A percentile compares a stretch with the other conserved stretches of the same genome.
phyloP scores from a whole-genome alignment of 2,329 filamentous ascomycete species.

The Curvularia hawaiiensis region DNA sequence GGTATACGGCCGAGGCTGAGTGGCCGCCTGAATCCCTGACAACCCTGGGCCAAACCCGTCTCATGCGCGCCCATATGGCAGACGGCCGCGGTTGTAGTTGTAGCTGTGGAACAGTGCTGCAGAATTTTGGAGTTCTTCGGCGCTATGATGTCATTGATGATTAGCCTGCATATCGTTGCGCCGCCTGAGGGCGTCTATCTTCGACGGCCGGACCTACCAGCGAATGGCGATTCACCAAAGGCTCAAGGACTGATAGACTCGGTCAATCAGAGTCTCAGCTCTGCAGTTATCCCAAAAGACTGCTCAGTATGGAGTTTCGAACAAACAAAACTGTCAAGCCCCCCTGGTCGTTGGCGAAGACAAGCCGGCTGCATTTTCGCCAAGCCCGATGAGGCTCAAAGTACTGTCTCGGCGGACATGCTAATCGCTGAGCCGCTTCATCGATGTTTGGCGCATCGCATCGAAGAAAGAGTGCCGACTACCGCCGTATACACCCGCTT shows the following conservation, averaged over 20 bases:
- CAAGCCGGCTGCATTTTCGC: slow-evolving; percentile 26
- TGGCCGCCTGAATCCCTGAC: slow-evolving; percentile 17
- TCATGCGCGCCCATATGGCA: slow-evolving; percentile 27
- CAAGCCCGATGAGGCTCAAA: slow-evolving; percentile 28
- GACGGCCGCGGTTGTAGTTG: slow-evolving; percentile 37
- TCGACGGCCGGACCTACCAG: slow-evolving; percentile 6
- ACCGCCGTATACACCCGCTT: neutral
- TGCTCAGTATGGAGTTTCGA: slow-evolving; percentile 2
- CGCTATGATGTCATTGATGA: slow-evolving; percentile 34
- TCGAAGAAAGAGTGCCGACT: neutral
- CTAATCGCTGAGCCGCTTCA: slow-evolving; percentile 4
- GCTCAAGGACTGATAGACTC: slow-evolving; percentile 8
- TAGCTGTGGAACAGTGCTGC: slow-evolving; percentile 28
- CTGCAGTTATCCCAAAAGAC: neutral
- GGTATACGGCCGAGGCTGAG: slow-evolving; percentile 21
- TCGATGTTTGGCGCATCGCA: neutral
- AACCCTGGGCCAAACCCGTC: slow-evolving; percentile 19
- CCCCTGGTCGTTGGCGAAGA: slow-evolving; percentile 21
- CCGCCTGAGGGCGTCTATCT: slow-evolving; percentile 10
- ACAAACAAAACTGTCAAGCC: slow-evolving; percentile 17
- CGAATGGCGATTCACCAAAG: slow-evolving; percentile 18
- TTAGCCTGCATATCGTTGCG: slow-evolving; percentile 26
- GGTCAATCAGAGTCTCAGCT: slow-evolving; percentile 12
- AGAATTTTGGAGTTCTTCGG: slow-evolving; percentile 26
- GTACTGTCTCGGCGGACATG: slow-evolving; percentile 13